Conservation (phyloP, 768 basidiomycete species). For the Tricholomella constricta region DNA sequence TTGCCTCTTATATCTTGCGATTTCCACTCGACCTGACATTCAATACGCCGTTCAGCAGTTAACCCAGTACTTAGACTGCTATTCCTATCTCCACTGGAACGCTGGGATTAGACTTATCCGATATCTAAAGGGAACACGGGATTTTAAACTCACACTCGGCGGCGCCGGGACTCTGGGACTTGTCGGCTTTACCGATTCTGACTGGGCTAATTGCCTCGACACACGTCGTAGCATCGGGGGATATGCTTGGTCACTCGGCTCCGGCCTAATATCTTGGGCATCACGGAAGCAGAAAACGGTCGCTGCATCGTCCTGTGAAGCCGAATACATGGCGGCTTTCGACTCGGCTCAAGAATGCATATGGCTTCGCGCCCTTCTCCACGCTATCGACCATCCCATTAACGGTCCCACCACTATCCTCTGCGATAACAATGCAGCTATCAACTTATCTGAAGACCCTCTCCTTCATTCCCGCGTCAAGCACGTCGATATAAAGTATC, state of each 20-base stretch:
- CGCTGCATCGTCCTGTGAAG: conserved; percentile 17
- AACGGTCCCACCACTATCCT: neutral
- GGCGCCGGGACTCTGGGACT: neutral
- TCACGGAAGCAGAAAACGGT: conserved; percentile 34
- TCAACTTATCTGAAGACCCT: too few relatives aligned
- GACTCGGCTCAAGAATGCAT: neutral
- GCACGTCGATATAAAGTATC: too few relatives aligned
- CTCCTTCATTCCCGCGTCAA: too few relatives aligned
- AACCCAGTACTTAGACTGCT: neutral
- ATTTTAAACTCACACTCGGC: neutral
- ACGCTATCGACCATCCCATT: neutral
- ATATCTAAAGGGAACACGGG: neutral
- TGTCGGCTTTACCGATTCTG: neutral
- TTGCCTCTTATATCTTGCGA: neutral
- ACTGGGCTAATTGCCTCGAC: neutral
- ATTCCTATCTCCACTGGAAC: neutral
- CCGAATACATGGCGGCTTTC: conserved; percentile 5
- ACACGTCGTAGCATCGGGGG: conserved; percentile 24
- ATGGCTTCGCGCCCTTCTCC: neutral
- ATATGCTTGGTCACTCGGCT: conserved; percentile 32
- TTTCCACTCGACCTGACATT: neutral
- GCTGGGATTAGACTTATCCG: neutral
- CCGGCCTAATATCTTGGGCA: conserved; percentile 36
- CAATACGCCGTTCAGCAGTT: too few relatives aligned
- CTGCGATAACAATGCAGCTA: neutral